phyloP scores from a whole-genome alignment of 257 asterid genomes.

The Striga asiatica region DNA sequence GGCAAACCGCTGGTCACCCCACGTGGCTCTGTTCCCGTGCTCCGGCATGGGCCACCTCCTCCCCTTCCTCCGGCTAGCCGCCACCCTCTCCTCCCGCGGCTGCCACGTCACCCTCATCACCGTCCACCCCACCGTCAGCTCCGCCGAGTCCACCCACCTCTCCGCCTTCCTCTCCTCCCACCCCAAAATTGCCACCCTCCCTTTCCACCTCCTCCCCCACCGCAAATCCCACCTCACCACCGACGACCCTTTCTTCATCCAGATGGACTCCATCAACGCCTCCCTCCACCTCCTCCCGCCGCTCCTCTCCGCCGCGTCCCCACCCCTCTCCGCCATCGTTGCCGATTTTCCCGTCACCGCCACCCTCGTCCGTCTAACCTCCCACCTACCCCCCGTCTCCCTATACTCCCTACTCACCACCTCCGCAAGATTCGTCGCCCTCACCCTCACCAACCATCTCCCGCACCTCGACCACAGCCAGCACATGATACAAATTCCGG shows the following conservation, averaged over 20 bases:
- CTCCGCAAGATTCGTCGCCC: conserved; percentile 32
- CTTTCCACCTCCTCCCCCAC: conserved; percentile 24
- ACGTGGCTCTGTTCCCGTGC: conserved; percentile 35
- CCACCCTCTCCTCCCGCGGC: conserved; percentile 29
- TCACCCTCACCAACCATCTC: conserved; percentile 24
- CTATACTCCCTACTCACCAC: conserved; percentile 17
- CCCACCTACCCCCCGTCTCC: conserved; percentile 9
- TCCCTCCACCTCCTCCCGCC: conserved; percentile 33
- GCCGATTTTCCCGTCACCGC: conserved; percentile 18
- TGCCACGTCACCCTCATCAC: conserved; percentile 36
- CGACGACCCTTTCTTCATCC: conserved; percentile 37
- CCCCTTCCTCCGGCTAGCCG: conserved; percentile 41
- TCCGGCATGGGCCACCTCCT: conserved; percentile 46
- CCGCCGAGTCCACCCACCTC: conserved; percentile 30
- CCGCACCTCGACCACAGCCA: conserved; percentile 16
- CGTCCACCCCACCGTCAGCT: conserved; percentile 28
- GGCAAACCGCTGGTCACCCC: conserved; percentile 19
- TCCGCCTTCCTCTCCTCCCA: conserved; percentile 22
- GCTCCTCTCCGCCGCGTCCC: conserved; percentile 19
- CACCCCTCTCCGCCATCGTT: conserved; percentile 29
- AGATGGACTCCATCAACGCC: conserved; percentile 25
- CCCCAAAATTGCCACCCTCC: conserved; percentile 24
- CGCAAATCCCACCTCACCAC: conserved; percentile 21
- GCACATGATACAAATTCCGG: neutral
- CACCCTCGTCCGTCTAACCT: conserved; percentile 6